These are phyloP conservation scores for Selaginella tamariscina DNA, from an alignment of 75 land plant genomes.

Conservation along the genomic window DNA sequence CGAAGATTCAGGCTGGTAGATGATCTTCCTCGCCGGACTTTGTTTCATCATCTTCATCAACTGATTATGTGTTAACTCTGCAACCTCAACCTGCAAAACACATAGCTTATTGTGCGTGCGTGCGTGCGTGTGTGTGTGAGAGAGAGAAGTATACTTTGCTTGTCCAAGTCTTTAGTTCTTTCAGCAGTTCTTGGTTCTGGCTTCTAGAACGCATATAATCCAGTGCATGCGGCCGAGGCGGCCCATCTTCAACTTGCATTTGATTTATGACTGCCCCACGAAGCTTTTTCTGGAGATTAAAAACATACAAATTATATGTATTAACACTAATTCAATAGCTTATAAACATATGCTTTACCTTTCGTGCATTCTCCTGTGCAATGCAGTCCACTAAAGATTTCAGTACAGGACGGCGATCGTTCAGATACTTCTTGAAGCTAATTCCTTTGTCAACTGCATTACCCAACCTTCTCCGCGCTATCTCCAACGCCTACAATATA, in stretches of 20 bases:
- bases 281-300: slow-evolving; percentile 10
- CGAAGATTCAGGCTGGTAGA: too few species aligned
- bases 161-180: slow-evolving; percentile 15
- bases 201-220: slow-evolving; percentile 15
- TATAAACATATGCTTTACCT: too few species aligned
- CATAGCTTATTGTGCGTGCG: too few species aligned
- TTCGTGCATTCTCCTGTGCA: not conserved
- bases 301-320: too few species aligned
- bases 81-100: not conserved
- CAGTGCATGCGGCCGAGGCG: slow-evolving; percentile 14
- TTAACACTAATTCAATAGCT: too few species aligned
- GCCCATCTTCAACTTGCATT: slow-evolving; percentile 18
- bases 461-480: not conserved
- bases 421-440: not conserved
- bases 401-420: slow-evolving; percentile 1
- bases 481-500: slow-evolving; percentile 16
- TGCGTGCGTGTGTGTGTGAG: too few species aligned
- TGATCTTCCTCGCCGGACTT: not conserved
- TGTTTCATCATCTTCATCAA: not conserved
- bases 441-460: not conserved
- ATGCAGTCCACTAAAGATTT: not conserved
- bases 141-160: slow-evolving; percentile 9
- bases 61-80: not conserved
- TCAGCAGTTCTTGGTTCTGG: not conserved
- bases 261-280: not conserved